These are phyloP conservation scores for Darksidea phi DNA, from an alignment of 495 filamentous ascomycete species.

Conservation along the genomic window DNA sequence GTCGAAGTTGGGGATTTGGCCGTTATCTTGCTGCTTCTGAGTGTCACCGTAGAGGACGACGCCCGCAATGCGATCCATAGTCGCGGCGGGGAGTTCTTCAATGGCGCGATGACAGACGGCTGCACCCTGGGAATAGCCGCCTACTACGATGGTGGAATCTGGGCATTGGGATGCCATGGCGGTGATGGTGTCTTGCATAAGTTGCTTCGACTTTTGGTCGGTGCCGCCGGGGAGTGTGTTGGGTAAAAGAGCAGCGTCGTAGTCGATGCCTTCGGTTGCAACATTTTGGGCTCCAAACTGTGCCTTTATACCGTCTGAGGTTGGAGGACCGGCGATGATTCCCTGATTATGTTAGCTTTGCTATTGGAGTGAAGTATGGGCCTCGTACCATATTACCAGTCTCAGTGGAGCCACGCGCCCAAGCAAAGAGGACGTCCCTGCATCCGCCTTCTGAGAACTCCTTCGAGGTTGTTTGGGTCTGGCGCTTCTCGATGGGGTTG, in stretches of 20 bases:
- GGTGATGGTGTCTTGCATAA: constrained; percentile 30
- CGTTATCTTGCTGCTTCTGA: constrained; percentile 53
- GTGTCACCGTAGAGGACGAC: constrained; percentile 60
- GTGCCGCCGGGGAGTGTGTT: constrained; percentile 47
- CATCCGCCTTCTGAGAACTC: constrained; percentile 50
- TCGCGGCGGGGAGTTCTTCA: constrained; percentile 43
- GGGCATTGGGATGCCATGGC: constrained; percentile 22
- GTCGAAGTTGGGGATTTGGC: constrained; percentile 51
- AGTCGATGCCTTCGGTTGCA: constrained; percentile 40
- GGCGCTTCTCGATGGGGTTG: constrained; percentile 21
- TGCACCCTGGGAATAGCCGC: constrained; percentile 53
- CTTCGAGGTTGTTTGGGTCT: constrained; percentile 40
- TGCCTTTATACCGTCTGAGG: constrained; percentile 43
- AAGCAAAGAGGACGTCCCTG: constrained; percentile 53
- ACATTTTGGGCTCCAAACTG: constrained; percentile 45
- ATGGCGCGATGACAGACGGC: constrained; percentile 55
- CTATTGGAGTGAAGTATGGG: too few species aligned
- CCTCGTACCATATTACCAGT: constrained; percentile 54
- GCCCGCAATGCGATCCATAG: constrained; percentile 52
- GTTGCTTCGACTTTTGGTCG: constrained; percentile 44
- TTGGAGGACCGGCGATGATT: constrained; percentile 45
- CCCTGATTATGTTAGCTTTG: constrained; percentile 39
- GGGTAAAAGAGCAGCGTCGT: constrained; percentile 39
- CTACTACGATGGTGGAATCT: constrained; percentile 23
- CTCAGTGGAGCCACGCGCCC: constrained; percentile 53